Evolutionary conservation across 2,329 filamentous ascomycete genomes (phyloP).

Genomic region (Seiridium cupressi): DNA sequence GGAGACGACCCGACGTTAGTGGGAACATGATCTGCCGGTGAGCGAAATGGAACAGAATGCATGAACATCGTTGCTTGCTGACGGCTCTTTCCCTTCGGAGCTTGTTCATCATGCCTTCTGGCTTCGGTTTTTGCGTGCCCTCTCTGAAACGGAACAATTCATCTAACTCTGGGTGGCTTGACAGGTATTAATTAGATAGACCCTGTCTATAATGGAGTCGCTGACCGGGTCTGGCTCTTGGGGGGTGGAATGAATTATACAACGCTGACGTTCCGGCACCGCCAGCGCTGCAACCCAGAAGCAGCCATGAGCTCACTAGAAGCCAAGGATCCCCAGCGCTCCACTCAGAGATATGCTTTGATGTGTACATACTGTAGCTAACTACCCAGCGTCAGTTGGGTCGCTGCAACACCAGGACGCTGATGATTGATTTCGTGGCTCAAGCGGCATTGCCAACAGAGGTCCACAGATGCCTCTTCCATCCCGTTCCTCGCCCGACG

Average conservation of each 20-base stretch:
- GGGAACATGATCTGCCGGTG: not conserved
- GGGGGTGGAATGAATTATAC: not conserved
- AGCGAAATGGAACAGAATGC: not conserved
- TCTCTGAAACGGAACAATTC: not conserved
- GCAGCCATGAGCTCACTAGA: not conserved
- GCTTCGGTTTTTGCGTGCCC: not conserved
- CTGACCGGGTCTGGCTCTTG: not conserved
- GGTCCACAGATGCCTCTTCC: too few relatives aligned
- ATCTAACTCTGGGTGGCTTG: slow-evolving; percentile 3
- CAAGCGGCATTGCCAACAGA: not conserved
- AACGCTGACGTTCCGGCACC: not conserved
- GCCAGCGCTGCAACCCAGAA: not conserved
- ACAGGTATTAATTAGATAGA: slow-evolving; percentile 3
- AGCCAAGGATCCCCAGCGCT: not conserved
- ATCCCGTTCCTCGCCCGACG: too few relatives aligned
- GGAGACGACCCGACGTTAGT: too few relatives aligned
- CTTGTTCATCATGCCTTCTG: not conserved
- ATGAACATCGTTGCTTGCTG: not conserved
- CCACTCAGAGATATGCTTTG: not conserved
- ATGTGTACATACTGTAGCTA: too few relatives aligned
- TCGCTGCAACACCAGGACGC: too few relatives aligned
- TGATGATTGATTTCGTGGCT: not conserved
- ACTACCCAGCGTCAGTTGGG: too few relatives aligned
- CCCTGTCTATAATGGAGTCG: not conserved
- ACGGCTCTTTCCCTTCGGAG: not conserved